Conservation (phyloP, 441 rosid genomes). For the Pelargonium myrrhifolium region DNA sequence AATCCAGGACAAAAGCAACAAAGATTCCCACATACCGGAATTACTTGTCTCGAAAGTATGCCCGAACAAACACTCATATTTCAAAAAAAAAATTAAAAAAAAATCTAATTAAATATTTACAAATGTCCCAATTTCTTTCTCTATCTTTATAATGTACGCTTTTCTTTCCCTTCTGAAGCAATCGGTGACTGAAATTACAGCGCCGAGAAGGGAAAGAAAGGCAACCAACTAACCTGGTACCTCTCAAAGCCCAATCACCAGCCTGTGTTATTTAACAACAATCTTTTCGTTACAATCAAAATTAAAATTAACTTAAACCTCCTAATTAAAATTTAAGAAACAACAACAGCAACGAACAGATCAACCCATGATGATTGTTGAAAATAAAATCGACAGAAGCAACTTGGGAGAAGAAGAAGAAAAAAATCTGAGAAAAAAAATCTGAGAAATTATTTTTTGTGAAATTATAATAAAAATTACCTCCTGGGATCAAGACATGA, state of each 20-base stretch:
- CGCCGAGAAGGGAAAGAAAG: slow-evolving; percentile 53
- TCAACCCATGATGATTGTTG: slow-evolving; percentile 3
- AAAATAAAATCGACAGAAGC: too few species aligned
- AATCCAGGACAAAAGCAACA: slow-evolving; percentile 84
- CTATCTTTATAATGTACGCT: slow-evolving; percentile 3
- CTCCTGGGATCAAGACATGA: background rate
- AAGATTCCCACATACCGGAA: slow-evolving; percentile 90
- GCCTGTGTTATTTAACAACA: slow-evolving; percentile 7
- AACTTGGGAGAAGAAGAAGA: background rate
- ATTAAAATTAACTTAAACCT: background rate
- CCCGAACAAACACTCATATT: slow-evolving; percentile 70
- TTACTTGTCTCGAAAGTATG: slow-evolving; percentile 71
- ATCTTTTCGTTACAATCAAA: background rate
- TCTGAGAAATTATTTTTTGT: background rate
- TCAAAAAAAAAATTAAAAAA: background rate
- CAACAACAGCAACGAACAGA: background rate
- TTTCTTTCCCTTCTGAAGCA: slow-evolving; percentile 46
- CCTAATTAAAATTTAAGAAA: background rate
- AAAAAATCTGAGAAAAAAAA: background rate
- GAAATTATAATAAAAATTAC: background rate
- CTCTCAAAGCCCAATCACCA: slow-evolving; percentile 26
- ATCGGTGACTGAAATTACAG: slow-evolving; percentile 35
- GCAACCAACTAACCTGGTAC: slow-evolving; percentile 19
- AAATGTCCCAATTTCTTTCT: background rate
- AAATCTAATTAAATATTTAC: background rate